phyloP scores from a whole-genome alignment of 768 basidiomycete genomes.

The Amanita muscaria region DNA sequence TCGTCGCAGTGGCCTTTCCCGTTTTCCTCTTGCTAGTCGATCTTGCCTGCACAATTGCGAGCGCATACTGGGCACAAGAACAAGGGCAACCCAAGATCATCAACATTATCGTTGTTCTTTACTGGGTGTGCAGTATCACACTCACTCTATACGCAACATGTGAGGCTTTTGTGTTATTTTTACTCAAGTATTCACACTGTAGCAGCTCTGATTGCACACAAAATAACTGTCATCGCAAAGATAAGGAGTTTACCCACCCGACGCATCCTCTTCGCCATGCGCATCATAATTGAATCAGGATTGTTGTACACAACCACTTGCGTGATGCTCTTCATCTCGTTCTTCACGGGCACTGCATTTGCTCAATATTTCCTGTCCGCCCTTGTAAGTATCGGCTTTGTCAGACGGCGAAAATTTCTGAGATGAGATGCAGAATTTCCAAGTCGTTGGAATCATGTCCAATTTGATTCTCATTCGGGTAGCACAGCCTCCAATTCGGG shows the following conservation, averaged over 20 bases:
- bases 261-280: constrained; percentile 3
- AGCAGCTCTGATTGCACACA: constrained; percentile 1
- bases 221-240: not conserved
- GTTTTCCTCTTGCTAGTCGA: constrained; percentile 12
- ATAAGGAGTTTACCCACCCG: not conserved
- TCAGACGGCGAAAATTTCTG: no score
- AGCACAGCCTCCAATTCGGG: not conserved
- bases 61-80: constrained; percentile 4
- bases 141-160: constrained; percentile 16
- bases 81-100: not conserved
- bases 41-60: constrained; percentile 4
- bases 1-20: constrained; percentile 9
- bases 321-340: not conserved
- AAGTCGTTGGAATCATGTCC: constrained; percentile 3
- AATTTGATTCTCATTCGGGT: constrained; percentile 7
- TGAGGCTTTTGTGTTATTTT: constrained; percentile 1
- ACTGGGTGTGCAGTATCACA: constrained; percentile 14
- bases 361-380: not conserved
- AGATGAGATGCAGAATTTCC: not conserved
- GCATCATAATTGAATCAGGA: constrained; percentile 7
- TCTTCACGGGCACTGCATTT: constrained; percentile 1
- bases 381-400: constrained; percentile 1
- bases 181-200: not conserved
- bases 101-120: not conserved
- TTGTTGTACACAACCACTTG: not conserved